Conservation (phyloP, 805 yeast genomes). For the Kazachstania bromeliacearum region DNA sequence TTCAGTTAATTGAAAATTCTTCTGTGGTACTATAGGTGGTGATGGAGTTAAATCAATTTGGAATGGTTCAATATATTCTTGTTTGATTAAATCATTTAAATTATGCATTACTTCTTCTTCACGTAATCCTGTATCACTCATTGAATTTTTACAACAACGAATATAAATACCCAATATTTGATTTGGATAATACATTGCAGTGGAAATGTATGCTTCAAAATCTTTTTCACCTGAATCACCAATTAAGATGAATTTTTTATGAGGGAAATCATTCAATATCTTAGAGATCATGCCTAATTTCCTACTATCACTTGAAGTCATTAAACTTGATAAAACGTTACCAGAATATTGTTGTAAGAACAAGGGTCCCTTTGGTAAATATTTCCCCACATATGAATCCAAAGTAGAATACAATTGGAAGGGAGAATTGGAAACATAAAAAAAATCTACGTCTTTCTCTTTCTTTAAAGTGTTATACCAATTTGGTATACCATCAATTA, state of each 20-base stretch:
- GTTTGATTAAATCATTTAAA: constrained; percentile 19
- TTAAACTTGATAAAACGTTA: constrained; percentile 64
- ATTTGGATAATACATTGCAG: constrained; percentile 52
- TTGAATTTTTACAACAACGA: constrained; percentile 61
- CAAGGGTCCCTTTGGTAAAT: constrained; percentile 71
- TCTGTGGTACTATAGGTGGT: constrained; percentile 19
- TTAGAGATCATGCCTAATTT: constrained; percentile 57
- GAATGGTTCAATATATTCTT: constrained; percentile 7
- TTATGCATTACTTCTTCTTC: constrained; percentile 21
- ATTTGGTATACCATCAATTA: constrained; percentile 59
- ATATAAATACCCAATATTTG: constrained; percentile 70
- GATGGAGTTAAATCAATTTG: constrained; percentile 6
- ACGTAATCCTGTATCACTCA: constrained; percentile 43
- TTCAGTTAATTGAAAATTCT: constrained; percentile 14
- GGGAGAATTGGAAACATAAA: constrained; percentile 93
- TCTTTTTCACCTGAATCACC: constrained; percentile 98
- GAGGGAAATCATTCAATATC: constrained; percentile 63
- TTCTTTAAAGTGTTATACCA: constrained; percentile 54
- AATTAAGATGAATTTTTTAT: constrained; percentile 67
- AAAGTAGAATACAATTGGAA: constrained; percentile 68
- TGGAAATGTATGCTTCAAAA: constrained; percentile 75
- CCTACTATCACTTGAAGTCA: constrained; percentile 80
- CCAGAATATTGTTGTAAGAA: constrained; percentile 85
- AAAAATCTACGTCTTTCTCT: constrained; percentile 47
- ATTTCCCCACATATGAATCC: constrained; percentile 20